These are phyloP conservation scores for Vishniacozyma victoriae DNA, from an alignment of 768 basidiomycete species.

Conservation along the genomic window DNA sequence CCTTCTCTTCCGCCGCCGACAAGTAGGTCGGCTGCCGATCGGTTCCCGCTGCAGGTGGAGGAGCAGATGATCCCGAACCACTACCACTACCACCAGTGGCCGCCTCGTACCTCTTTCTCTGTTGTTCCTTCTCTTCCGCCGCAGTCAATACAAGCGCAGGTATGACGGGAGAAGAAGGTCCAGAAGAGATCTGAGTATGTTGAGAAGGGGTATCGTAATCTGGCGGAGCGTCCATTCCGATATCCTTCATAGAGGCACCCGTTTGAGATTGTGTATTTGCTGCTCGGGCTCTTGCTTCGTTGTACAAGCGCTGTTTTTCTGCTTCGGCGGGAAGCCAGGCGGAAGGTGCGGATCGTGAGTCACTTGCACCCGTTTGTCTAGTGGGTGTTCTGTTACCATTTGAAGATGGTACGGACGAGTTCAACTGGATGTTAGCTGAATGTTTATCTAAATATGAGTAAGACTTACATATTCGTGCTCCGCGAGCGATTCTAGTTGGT, in stretches of 20 bases:
- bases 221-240: background rate
- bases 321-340: slow-evolving; percentile 32
- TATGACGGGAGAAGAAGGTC: background rate
- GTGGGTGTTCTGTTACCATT: too few relatives aligned
- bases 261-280: slow-evolving; percentile 19
- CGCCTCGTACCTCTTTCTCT: slow-evolving; percentile 34
- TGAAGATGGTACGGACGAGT: too few relatives aligned
- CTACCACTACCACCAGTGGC: slow-evolving; percentile 12
- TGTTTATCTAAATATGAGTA: too few relatives aligned
- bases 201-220: background rate
- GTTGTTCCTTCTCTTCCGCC: slow-evolving; percentile 39
- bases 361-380: too few relatives aligned
- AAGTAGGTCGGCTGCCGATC: slow-evolving; percentile 6
- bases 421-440: too few relatives aligned
- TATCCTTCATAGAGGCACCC: background rate
- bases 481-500: background rate
- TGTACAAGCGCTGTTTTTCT: slow-evolving; percentile 34
- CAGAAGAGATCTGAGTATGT: background rate
- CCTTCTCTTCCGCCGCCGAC: slow-evolving; percentile 37
- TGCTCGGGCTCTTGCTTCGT: slow-evolving; percentile 24
- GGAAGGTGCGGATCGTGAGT: background rate
- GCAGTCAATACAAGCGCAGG: slow-evolving; percentile 9
- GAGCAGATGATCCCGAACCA: background rate
- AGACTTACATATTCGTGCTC: background rate
- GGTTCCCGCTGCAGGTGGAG: background rate